Percentiles rank a stretch among this genome's conserved stretches.
These are phyloP conservation scores for Lachnellula cervina DNA, from an alignment of 2,329 filamentous ascomycete genomes.

Conservation along the genomic window DNA sequence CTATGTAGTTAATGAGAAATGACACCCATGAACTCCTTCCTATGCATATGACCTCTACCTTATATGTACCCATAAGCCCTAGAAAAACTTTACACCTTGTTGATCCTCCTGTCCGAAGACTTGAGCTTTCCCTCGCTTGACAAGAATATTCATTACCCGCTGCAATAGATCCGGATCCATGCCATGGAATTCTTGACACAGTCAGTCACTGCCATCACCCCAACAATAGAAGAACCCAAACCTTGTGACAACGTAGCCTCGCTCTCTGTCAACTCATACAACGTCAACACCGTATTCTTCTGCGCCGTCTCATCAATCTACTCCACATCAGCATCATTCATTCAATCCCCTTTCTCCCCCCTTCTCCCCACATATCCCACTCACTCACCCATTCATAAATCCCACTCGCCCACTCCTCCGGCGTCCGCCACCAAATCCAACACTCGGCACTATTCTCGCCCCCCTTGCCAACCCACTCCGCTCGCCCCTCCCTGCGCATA, in stretches of 20 bases:
- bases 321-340: constrained; percentile 7
- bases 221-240: constrained; percentile 35
- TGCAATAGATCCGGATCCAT: constrained; percentile 79
- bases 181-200: constrained; percentile 67
- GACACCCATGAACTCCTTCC: constrained; percentile 2
- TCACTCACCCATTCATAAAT: constrained; percentile 66
- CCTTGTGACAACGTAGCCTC: constrained; percentile 69
- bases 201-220: background rate
- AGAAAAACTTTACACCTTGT: constrained; percentile 96
- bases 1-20: background rate
- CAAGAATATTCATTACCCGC: constrained; percentile 72
- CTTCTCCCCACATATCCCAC: background rate
- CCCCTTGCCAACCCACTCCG: constrained; percentile 58
- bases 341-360: too few relatives aligned
- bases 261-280: constrained; percentile 89
- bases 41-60: constrained; percentile 6
- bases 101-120: constrained; percentile 87
- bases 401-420: constrained; percentile 82
- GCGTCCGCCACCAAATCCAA: constrained; percentile 80
- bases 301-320: constrained; percentile 77
- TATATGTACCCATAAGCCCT: background rate
- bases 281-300: constrained; percentile 80
- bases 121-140: constrained; percentile 88
- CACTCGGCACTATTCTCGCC: constrained; percentile 47
- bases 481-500: constrained; percentile 54